phyloP scores from a whole-genome alignment of 192 early-diverging fungal species.

The Podila verticillata region DNA sequence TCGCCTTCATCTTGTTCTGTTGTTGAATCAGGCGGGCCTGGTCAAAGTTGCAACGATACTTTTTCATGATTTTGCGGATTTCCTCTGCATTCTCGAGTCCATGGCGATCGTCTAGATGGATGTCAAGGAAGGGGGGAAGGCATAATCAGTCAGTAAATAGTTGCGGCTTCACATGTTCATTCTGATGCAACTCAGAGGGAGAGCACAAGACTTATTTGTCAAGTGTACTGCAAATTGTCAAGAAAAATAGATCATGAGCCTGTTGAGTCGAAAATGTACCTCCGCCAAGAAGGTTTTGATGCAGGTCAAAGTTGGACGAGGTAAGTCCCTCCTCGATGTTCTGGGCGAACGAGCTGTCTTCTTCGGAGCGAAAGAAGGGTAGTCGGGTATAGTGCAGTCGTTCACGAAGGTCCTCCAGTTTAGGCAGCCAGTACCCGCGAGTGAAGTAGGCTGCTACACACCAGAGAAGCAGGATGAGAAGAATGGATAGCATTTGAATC shows the following conservation, averaged over 20 bases:
- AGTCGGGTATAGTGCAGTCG: constrained; percentile 56
- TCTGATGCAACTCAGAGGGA: too few species aligned
- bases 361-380: constrained; percentile 56
- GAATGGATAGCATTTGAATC: constrained; percentile 15
- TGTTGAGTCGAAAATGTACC: constrained; percentile 18
- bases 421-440: constrained; percentile 32
- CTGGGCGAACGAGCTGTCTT: constrained; percentile 56
- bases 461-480: constrained; percentile 32
- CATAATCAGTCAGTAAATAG: not conserved
- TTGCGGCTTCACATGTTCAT: not conserved
- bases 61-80: constrained; percentile 64
- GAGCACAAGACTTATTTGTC: not conserved
- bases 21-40: constrained; percentile 66
- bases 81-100: constrained; percentile 66
- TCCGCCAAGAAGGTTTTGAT: constrained; percentile 59
- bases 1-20: constrained; percentile 62
- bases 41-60: constrained; percentile 62
- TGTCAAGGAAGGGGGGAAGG: not conserved
- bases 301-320: constrained; percentile 63
- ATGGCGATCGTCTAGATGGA: constrained; percentile 46
- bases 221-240: not conserved
- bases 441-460: constrained; percentile 21
- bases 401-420: constrained; percentile 31
- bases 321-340: constrained; percentile 67
- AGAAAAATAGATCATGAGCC: not conserved